A percentile compares a stretch with the other conserved stretches of the same genome.
Evolutionary conservation across 2,329 filamentous ascomycete species (phyloP).

Genomic region (Paradendryphiella salina): DNA sequence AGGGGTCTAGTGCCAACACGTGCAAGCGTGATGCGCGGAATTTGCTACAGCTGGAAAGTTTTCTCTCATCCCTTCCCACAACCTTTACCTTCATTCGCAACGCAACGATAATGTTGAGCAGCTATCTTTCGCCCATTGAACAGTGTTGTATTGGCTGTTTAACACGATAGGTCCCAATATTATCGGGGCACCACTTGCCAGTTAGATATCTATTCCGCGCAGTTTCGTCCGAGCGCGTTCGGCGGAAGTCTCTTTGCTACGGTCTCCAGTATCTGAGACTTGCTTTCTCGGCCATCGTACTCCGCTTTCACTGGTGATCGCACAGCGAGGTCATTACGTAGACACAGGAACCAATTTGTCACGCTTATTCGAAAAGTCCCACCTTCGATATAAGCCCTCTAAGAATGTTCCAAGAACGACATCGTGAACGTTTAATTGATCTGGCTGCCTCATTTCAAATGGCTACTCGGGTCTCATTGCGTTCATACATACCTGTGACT

Average conservation of each 20-base stretch:
- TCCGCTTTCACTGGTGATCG: not conserved
- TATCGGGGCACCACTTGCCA: not conserved
- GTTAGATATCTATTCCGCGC: not conserved
- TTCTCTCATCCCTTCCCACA: not conserved
- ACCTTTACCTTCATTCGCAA: not conserved
- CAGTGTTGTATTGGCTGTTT: not conserved
- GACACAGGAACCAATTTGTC: conserved; percentile 46
- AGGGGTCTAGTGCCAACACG: conserved; percentile 16
- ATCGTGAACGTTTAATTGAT: conserved; percentile 46
- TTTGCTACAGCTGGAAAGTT: conserved; percentile 4
- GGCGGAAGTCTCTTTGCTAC: not conserved
- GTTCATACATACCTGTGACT: conserved; percentile 34
- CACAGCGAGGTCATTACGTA: not conserved
- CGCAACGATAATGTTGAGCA: not conserved
- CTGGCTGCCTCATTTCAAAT: conserved; percentile 36
- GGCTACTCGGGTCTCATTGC: conserved; percentile 47
- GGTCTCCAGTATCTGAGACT: not conserved
- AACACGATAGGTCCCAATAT: too few relatives aligned
- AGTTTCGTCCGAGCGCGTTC: not conserved
- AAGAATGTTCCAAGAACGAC: conserved; percentile 46
- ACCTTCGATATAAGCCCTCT: conserved; percentile 47
- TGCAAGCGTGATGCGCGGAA: conserved; percentile 13
- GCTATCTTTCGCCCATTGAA: not conserved
- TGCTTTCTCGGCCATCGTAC: not conserved
- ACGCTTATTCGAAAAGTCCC: conserved; percentile 45